A percentile compares a stretch with the other conserved stretches of the same genome.
Conservation (phyloP, 1,139 yeast species). For the Pichia sp. region DNA sequence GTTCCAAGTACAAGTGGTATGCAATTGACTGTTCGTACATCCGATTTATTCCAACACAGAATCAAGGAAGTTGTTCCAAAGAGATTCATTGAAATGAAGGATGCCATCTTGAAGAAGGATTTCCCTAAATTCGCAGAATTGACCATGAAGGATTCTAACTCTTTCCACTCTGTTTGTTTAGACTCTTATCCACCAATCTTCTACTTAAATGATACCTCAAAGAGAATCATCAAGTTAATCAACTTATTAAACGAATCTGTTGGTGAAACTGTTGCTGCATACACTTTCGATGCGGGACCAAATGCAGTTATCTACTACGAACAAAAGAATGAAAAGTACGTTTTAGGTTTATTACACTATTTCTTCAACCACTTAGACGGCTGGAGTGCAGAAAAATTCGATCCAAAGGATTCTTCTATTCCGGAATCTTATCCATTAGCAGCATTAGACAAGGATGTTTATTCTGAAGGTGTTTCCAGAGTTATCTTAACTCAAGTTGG, state of each 20-base stretch:
- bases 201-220: conserved; percentile 94
- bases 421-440: conserved; percentile 36
- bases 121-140: conserved; percentile 80
- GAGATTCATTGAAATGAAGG: conserved; percentile 79
- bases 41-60: conserved; percentile 81
- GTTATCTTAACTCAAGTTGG: conserved; percentile 87
- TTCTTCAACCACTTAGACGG: conserved; percentile 62
- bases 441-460: conserved; percentile 46
- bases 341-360: conserved; percentile 58
- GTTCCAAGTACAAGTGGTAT: conserved; percentile 94
- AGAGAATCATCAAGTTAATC: conserved; percentile 76
- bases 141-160: conserved; percentile 95
- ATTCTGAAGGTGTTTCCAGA: conserved; percentile 71
- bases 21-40: conserved; percentile 91
- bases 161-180: conserved; percentile 95
- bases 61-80: conserved; percentile 78
- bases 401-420: conserved; percentile 23
- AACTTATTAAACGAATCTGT: conserved; percentile 70
- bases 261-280: conserved; percentile 78
- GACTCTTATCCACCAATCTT: conserved; percentile 96
- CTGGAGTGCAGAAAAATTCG: conserved; percentile 48
- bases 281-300: conserved; percentile 99
- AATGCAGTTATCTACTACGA: conserved; percentile 94
- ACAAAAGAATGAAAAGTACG: conserved; percentile 63
- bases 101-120: conserved; percentile 67